Base-by-base conservation (phyloP, 352 stramenopile genomes). In the Thraustochytrium sp. region DNA sequence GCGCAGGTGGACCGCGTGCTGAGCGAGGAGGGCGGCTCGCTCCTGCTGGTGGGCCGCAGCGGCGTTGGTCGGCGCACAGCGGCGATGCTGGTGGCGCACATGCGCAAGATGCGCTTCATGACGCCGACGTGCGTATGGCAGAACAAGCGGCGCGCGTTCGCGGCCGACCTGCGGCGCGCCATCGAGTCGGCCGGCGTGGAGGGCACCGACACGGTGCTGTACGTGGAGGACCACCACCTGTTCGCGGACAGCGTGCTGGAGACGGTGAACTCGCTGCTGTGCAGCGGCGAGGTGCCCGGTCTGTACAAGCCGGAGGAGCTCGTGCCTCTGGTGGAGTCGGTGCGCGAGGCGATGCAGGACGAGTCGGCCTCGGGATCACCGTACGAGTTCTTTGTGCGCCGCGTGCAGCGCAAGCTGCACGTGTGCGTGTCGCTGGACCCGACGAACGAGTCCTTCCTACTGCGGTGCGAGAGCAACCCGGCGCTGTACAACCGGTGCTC, bases 261-360 rank as follows among this genome's bases (percentile, higher is more conserved):
- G 76, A 92, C 94, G 36, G 91, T 94, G 2, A 98, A 98, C 82
- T 97, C 92, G 18, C 76, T 98, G 23, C 86, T 98, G 4, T 95
- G 91, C 56, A 92, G 92, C 0, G 94, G 94, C 0, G 94, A 98
- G 87, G 93, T 97, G 0, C 94, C 94, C 0, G 94, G 94, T 0
- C 77, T 98, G 76, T 97, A 97, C 87, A 96, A 91, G 2, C 90
- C 96, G 82, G 93, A 98, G 84, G 94, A 98, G 85, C 92, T 97
- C 38, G 94, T 97, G 84, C 91, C 93, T 13, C 85, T 95, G n/a
- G 92, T 98, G 29, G 77, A 90, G 2, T 91, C 90, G 23, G 85
- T 98, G 1, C 89, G 96, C 9, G 91, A 96, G 40, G 85, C 94
- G 56, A 90, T 92, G 48, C 88, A 96, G 13, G 91, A 96, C 31